Evolutionary conservation across 345 rosid species (phyloP), one percentile per base, ranked within the genome.

Genomic region (Garcia nutans): DNA sequence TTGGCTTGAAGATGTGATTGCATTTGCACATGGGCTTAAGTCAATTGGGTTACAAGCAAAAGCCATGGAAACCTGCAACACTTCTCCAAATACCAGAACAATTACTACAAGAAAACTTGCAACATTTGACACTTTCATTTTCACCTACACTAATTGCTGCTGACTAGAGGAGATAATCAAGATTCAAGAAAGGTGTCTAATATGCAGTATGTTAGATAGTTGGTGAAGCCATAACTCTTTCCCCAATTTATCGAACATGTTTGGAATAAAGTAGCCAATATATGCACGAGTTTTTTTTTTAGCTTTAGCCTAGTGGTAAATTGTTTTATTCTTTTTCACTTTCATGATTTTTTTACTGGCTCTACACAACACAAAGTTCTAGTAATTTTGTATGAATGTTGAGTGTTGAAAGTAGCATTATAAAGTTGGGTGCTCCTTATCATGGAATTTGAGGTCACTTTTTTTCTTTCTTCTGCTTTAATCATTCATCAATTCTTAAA

Each of bases 31-130:
- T 56, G 74, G 9, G 50, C 50, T 71, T 56, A 71, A 22, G 64
- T 55, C 74, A 28, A 71, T 3, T 71, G 74, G 74, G 63, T 71
- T 56, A 42, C 74, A 71, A 37, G 28, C 56, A 15, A 71, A 64
- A 3, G 74, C 74, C 45, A 10, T 2, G 11, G 44, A 3, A 1
- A 52, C 73, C 6, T 26, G 10, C 6, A 31, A 3, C 9, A 42
- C 28, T 42, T 24, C 58, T 6, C 41, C 59, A 15, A 50, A 6
- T 69, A 69, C 50, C 24, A 69, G 19, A n/a, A 68, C 59, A 8
- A 28, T 9, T 9, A 54, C 10, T 11, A 70, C 49, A 26, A 52
- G 0, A 8, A 28, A 47, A 31, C 3, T 1, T 55, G 73, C 61
- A 16, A 55, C 26, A 10, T 4, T 6, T 70, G 73, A n/a, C 12